Conservation (phyloP, 2,329 filamentous ascomycete species). For the Epichloe coenophiala region DNA sequence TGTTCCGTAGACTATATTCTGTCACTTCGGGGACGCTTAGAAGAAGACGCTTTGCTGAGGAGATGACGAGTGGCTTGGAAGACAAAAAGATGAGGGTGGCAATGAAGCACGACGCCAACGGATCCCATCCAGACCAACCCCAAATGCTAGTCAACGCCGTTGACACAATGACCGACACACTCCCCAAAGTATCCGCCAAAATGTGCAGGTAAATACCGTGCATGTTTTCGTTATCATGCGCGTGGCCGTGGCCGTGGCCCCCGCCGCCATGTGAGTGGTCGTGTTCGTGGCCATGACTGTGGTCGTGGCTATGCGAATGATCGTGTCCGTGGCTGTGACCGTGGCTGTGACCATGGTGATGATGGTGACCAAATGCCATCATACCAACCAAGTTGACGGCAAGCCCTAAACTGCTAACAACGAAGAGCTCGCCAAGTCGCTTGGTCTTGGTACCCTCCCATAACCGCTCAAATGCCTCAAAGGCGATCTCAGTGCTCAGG, state of each 20-base stretch:
- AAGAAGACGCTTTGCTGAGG: conserved; percentile 69
- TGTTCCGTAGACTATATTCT: conserved; percentile 80
- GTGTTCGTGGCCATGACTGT: conserved; percentile 24
- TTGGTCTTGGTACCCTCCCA: conserved; percentile 74
- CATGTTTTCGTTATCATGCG: conserved; percentile 95
- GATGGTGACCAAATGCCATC: conserved; percentile 63
- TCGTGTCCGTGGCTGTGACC: conserved; percentile 26
- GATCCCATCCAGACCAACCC: conserved; percentile 90
- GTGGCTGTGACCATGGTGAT: conserved; percentile 31
- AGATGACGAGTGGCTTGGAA: conserved; percentile 74
- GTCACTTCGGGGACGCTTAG: conserved; percentile 72
- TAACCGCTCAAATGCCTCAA: conserved; percentile 82
- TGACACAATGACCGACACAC: conserved; percentile 84
- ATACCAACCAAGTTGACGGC: conserved; percentile 88
- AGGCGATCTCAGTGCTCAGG: conserved; percentile 90
- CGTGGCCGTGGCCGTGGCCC: conserved; percentile 9
- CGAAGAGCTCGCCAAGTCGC: conserved; percentile 70
- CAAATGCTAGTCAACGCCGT: conserved; percentile 77
- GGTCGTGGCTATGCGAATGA: conserved; percentile 27
- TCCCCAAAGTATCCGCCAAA: conserved; percentile 85
- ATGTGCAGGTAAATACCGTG: conserved; percentile 93
- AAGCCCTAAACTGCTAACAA: conserved; percentile 77
- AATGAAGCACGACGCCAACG: conserved; percentile 85
- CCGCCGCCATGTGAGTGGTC: conserved; percentile 31
- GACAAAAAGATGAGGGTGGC: conserved; percentile 88